Percentiles rank a stretch among this genome's conserved stretches.
phyloP scores from a whole-genome alignment of 768 basidiomycete genomes.

The Boletus rubropictus region DNA sequence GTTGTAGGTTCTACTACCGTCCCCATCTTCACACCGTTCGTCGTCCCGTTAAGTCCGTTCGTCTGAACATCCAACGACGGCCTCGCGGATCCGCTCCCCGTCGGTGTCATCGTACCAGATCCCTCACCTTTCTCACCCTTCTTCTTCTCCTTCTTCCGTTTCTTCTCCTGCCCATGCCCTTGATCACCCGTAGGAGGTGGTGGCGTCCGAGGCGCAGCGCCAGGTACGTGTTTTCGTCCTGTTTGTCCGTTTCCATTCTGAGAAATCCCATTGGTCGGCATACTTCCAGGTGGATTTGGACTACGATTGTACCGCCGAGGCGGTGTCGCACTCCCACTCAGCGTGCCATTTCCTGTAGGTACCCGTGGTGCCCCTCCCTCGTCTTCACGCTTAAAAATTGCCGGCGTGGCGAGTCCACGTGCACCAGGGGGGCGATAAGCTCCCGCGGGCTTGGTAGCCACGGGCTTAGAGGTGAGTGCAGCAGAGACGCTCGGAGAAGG shows the following conservation, averaged over 20 bases:
- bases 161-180: slow-evolving; percentile 29
- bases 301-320: slow-evolving; percentile 55
- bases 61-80: slow-evolving; percentile 36
- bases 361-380: slow-evolving; percentile 64
- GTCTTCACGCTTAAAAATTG: slow-evolving; percentile 88
- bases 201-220: slow-evolving; percentile 51
- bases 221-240: slow-evolving; percentile 55
- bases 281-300: slow-evolving; percentile 48
- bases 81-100: slow-evolving; percentile 20
- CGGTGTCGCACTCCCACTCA: slow-evolving; percentile 56
- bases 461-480: slow-evolving; percentile 48
- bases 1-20: slow-evolving; percentile 4
- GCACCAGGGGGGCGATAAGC: slow-evolving; percentile 94
- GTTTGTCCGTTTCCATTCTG: slow-evolving; percentile 29
- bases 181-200: slow-evolving; percentile 39
- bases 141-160: slow-evolving; percentile 50
- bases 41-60: slow-evolving; percentile 18
- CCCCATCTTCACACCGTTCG: slow-evolving; percentile 15
- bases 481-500: slow-evolving; percentile 55
- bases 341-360: slow-evolving; percentile 33
- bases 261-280: slow-evolving; percentile 29
- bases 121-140: slow-evolving; percentile 37
- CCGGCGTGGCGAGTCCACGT: slow-evolving; percentile 80
- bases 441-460: slow-evolving; percentile 63
- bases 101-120: slow-evolving; percentile 28